These are phyloP conservation scores for Pseudocercospora pini-densiflorae DNA, from an alignment of 2,329 filamentous ascomycete genomes.

Conservation along the genomic window DNA sequence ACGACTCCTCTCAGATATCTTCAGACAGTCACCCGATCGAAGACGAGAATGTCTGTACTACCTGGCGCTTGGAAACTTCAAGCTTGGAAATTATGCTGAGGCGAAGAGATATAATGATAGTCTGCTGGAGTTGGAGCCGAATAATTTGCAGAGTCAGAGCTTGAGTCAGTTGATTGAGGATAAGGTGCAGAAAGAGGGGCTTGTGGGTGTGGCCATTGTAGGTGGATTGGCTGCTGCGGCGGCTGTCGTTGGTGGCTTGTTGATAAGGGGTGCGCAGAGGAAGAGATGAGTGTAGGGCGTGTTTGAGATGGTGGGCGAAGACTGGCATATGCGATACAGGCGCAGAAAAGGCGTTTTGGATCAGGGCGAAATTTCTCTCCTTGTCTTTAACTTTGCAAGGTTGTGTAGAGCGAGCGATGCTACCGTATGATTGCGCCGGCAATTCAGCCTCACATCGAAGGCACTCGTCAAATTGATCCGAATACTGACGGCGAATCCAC, in stretches of 20 bases:
- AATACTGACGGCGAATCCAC: too few relatives aligned
- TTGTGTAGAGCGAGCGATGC: too few relatives aligned
- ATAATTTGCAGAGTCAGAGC: conserved; percentile 87
- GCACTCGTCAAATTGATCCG: too few relatives aligned
- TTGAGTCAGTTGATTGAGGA: conserved; percentile 89
- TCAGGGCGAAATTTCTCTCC: too few relatives aligned
- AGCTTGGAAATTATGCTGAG: conserved; percentile 96
- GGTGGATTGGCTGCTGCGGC: conserved; percentile 91
- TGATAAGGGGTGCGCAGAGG: conserved; percentile 70
- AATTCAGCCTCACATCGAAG: too few relatives aligned
- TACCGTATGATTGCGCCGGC: too few relatives aligned
- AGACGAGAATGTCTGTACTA: conserved; percentile 98
- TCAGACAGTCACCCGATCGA: conserved; percentile 88
- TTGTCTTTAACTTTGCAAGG: too few relatives aligned
- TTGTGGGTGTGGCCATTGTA: conserved; percentile 93
- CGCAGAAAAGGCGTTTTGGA: neutral
- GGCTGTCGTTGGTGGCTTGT: conserved; percentile 86
- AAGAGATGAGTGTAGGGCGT: conserved; percentile 30
- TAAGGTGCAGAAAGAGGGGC: conserved; percentile 90
- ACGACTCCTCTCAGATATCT: conserved; percentile 63
- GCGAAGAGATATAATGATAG: conserved; percentile 93
- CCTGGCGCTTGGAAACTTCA: conserved; percentile 95
- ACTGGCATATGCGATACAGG: neutral
- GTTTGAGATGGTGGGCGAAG: neutral
- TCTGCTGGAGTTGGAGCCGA: conserved; percentile 86